These are phyloP conservation scores for Isoetes engelmannii DNA, from an alignment of 83 land plant genomes.

Conservation along the genomic window DNA sequence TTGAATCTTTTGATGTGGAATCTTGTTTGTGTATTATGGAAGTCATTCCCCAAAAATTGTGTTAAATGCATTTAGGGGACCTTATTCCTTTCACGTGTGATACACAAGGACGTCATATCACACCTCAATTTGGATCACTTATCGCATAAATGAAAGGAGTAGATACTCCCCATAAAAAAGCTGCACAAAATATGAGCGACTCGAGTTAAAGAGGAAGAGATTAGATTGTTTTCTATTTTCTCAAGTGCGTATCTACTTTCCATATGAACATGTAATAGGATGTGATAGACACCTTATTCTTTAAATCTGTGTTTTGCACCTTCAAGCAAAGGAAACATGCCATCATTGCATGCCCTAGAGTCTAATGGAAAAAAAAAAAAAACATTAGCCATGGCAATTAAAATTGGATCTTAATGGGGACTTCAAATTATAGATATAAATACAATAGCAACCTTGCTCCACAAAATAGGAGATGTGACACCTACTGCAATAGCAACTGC, in stretches of 20 bases:
- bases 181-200: constrained; percentile 27
- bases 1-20: too few species aligned
- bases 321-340: constrained; percentile 62
- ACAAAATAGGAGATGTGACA: too few species aligned
- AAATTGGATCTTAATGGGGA: too few species aligned
- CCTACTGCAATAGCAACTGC: constrained; percentile 58
- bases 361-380: constrained; percentile 35
- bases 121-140: constrained; percentile 2
- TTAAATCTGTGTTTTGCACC: constrained; percentile 56
- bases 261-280: constrained; percentile 97
- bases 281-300: constrained; percentile 62
- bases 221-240: background rate
- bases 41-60: too few species aligned
- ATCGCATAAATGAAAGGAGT: constrained; percentile 59
- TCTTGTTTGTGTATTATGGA: too few species aligned
- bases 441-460: constrained; percentile 70
- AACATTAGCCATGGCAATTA: background rate
- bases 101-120: background rate
- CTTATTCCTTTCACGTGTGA: too few species aligned
- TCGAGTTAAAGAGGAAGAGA: background rate
- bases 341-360: constrained; percentile 59
- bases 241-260: constrained; percentile 57
- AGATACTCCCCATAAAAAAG: constrained; percentile 73
- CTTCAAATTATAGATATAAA: too few species aligned
- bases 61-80: too few species aligned